These are phyloP conservation scores for Scopulariopsis brevicaulis DNA, from an alignment of 2,329 filamentous ascomycete species.

Conservation along the genomic window DNA sequence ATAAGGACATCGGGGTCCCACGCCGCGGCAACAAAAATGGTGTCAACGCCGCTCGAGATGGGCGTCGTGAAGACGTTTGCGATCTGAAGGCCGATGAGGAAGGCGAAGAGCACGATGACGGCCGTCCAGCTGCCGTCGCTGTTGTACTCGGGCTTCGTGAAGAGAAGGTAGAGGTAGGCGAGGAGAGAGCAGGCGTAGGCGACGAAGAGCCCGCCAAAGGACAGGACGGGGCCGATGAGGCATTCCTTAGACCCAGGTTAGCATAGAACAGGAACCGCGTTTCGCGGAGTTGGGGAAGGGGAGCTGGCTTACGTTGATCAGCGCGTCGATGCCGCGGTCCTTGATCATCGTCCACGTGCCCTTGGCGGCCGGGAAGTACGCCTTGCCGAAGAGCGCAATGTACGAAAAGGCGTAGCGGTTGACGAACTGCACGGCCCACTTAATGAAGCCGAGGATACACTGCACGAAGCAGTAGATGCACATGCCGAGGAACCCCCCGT, in stretches of 20 bases:
- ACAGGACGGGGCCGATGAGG: conserved; percentile 62
- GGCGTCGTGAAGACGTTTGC: conserved; percentile 85
- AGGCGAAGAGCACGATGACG: conserved; percentile 73
- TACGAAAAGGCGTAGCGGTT: conserved; percentile 91
- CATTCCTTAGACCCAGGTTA: conserved; percentile 44
- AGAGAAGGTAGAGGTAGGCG: conserved; percentile 76
- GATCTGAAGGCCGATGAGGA: conserved; percentile 83
- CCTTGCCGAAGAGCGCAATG: conserved; percentile 84
- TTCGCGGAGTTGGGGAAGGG: not conserved
- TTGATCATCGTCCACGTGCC: conserved; percentile 89
- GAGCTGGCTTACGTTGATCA: conserved; percentile 51
- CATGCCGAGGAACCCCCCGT: conserved; percentile 56
- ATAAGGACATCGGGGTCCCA: conserved; percentile 67
- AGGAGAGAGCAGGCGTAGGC: conserved; percentile 73
- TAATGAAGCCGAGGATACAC: conserved; percentile 64
- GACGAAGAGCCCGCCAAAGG: conserved; percentile 72
- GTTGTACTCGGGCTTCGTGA: conserved; percentile 75
- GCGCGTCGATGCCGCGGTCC: conserved; percentile 78
- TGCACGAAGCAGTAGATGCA: conserved; percentile 65
- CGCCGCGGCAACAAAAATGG: conserved; percentile 72
- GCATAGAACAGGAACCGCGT: not conserved
- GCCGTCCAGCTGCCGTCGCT: conserved; percentile 54
- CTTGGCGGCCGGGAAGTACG: conserved; percentile 78
- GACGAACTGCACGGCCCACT: conserved; percentile 81
- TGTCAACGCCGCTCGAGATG: conserved; percentile 78